These are phyloP conservation scores for Martiniozyma asiatica DNA, from an alignment of 1,139 yeast genomes.

Conservation along the genomic window DNA sequence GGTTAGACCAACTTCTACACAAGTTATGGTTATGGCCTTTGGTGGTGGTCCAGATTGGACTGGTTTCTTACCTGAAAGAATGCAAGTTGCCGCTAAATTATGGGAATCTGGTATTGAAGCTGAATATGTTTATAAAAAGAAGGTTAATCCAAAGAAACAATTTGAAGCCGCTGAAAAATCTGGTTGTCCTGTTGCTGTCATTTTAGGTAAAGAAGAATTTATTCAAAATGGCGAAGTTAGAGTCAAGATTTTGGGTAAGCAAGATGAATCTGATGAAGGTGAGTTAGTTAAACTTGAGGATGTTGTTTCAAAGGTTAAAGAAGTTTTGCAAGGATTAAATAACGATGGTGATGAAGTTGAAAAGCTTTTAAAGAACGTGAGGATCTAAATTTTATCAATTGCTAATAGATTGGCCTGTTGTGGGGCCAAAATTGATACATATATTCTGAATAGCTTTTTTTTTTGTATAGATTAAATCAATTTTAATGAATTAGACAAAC, in stretches of 20 bases:
- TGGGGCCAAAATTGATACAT: too few species aligned
- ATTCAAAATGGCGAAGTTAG: conserved; percentile 62
- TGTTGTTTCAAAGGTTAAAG: conserved; percentile 42
- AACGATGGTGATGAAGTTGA: conserved; percentile 36
- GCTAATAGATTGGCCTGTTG: too few species aligned
- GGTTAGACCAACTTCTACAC: conserved; percentile 76
- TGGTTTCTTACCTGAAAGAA: conserved; percentile 85
- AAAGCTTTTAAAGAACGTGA: conserved; percentile 36
- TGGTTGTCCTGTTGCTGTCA: conserved; percentile 85
- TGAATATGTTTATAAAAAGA: conserved; percentile 82
- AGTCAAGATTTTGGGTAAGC: conserved; percentile 80
- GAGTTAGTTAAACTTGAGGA: conserved; percentile 55
- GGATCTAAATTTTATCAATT: neutral
- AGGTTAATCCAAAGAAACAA: conserved; percentile 90
- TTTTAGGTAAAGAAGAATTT: conserved; percentile 88
- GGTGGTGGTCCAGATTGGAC: conserved; percentile 97
- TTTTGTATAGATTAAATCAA: neutral
- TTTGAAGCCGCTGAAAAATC: conserved; percentile 95
- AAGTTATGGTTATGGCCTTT: conserved; percentile 92
- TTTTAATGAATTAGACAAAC: neutral
- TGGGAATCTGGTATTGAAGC: conserved; percentile 87
- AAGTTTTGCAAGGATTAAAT: conserved; percentile 35
- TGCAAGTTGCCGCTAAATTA: conserved; percentile 66
- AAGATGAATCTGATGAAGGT: conserved; percentile 72
- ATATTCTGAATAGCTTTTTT: neutral